These are phyloP conservation scores for Letharia lupina DNA, from an alignment of 495 filamentous ascomycete genomes.

Conservation along the genomic window DNA sequence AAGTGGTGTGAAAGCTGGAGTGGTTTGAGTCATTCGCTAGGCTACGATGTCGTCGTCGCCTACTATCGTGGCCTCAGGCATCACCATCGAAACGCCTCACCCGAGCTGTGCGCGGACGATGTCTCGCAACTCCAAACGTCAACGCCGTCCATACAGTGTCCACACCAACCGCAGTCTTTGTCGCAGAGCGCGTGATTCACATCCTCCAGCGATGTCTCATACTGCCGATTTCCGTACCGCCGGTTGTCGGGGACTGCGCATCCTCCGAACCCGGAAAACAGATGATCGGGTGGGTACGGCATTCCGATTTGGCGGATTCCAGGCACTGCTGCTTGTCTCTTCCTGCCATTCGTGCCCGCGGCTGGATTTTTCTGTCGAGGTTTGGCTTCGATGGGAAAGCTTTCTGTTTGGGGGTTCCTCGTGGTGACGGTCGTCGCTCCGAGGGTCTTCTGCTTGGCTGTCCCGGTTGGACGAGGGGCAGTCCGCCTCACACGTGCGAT, in stretches of 20 bases:
- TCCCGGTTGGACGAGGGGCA: not conserved
- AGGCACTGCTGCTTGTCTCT: not conserved
- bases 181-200: conserved; percentile 13
- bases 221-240: not conserved
- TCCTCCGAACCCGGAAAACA: conserved; percentile 2
- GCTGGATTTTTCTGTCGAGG: not conserved
- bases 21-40: not conserved
- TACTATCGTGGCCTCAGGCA: not conserved
- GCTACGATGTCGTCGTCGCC: not conserved
- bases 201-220: not conserved
- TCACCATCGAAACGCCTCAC: not conserved
- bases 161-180: conserved; percentile 23
- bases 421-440: not conserved
- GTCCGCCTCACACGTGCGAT: conserved; percentile 14
- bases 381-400: not conserved
- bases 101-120: not conserved
- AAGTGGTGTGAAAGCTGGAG: not conserved
- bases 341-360: not conserved
- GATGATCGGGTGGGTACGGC: conserved; percentile 5
- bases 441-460: conserved; percentile 2
- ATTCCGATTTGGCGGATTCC: not conserved
- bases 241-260: not conserved
- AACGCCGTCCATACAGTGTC: conserved; percentile 17
- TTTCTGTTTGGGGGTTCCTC: not conserved
- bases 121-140: conserved; percentile 7